Evolutionary conservation across 331 rosid species (phyloP).

Genomic region (Rhamnella rubrinervis): DNA sequence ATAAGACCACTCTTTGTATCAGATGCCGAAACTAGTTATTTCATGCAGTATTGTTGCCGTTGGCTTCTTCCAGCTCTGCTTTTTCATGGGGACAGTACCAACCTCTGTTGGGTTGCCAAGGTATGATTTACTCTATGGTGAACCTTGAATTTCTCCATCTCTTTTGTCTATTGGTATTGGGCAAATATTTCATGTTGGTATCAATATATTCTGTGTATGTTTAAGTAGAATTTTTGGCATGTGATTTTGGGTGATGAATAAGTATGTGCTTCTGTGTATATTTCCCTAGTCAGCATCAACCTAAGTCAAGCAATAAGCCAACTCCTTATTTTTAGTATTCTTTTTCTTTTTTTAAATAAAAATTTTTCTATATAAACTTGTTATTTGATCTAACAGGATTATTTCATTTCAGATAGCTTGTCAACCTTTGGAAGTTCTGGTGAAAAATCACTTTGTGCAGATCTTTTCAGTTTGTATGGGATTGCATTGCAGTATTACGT

Average conservation of each 20-base stretch:
- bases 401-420: constrained; percentile 60
- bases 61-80: constrained; percentile 95
- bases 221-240: not conserved
- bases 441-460: constrained; percentile 65
- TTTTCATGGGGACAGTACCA: constrained; percentile 56
- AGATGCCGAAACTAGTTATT: constrained; percentile 72
- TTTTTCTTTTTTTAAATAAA: not conserved
- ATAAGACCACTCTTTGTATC: constrained; percentile 68
- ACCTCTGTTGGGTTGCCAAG: constrained; percentile 74
- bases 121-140: constrained; percentile 32
- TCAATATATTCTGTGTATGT: not conserved
- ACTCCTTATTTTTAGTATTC: not conserved
- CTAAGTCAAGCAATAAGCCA: not conserved
- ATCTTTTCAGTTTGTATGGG: constrained; percentile 79
- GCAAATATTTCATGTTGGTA: not conserved
- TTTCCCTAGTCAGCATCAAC: not conserved
- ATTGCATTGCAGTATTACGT: constrained; percentile 68
- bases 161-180: not conserved
- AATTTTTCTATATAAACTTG: constrained; percentile 5
- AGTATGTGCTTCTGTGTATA: not conserved
- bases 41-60: constrained; percentile 74
- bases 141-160: not conserved
- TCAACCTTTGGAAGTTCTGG: constrained; percentile 59
- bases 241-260: not conserved
- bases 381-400: constrained; percentile 32